Conservation (phyloP, 345 rosid species). For the Syzygium oleosum region DNA sequence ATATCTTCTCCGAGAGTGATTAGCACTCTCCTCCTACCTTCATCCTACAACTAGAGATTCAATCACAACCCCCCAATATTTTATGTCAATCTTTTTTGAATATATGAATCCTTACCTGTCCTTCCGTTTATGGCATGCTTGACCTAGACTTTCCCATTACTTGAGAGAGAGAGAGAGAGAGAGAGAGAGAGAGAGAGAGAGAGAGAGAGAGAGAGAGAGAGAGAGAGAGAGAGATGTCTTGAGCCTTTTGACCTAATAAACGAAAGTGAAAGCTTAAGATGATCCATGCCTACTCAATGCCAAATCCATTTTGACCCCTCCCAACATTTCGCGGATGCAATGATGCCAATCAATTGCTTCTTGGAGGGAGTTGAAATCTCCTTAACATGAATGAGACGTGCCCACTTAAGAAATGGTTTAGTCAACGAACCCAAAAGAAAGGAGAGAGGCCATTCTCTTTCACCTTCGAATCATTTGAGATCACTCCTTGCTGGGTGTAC, state of each 20-base stretch:
- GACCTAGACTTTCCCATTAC: background rate
- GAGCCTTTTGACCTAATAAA: background rate
- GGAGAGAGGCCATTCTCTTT: background rate
- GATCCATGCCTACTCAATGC: slow-evolving; percentile 23
- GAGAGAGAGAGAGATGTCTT: background rate
- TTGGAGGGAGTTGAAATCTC: background rate
- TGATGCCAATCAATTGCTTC: background rate
- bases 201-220: background rate
- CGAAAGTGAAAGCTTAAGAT: background rate
- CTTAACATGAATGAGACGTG: background rate
- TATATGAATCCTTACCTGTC: slow-evolving; percentile 7
- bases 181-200: background rate
- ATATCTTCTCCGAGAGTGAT: slow-evolving; percentile 5
- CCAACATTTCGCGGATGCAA: background rate
- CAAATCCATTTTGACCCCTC: slow-evolving; percentile 18
- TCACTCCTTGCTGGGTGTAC: background rate
- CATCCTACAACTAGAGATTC: slow-evolving; percentile 14
- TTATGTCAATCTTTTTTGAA: background rate
- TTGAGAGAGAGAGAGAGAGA: background rate
- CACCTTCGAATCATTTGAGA: background rate
- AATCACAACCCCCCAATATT: background rate
- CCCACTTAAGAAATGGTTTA: background rate
- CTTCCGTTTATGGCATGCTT: slow-evolving; percentile 8
- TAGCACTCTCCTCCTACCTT: slow-evolving; percentile 2
- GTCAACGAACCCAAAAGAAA: background rate